Base-by-base conservation (phyloP, 176 grass and related monocot genomes). In the Thalia dealbata region DNA sequence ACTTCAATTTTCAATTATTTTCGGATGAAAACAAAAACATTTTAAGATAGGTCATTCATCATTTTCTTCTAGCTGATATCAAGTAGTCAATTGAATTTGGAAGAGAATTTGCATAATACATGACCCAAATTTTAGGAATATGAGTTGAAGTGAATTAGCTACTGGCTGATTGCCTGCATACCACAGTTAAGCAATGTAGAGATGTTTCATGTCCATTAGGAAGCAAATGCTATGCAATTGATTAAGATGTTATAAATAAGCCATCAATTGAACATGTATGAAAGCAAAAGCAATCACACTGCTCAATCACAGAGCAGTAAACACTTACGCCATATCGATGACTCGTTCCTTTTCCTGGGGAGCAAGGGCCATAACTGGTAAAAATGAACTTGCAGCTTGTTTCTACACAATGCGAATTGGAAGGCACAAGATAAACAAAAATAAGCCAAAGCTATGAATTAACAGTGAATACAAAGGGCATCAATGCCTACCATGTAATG, bases 311-410 rank as follows among this genome's bases (percentile, higher is more conserved):
- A 52, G 25, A 81, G 28, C 35, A 15, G 52, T 56, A 81, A 82
- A 15, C 61, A 81, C 90, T 93, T 99, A 99, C 95, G 95, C 90
- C 95, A 99, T 93, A 83, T 99, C 95, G 78, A 99, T 87, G 77
- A 93, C 70, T 72, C 90, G 76, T 64, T 99, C 95, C 78, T 86
- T 99, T 74, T 99, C 95, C 64, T 99, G 95, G 27, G 95, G 95
- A 69, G 90, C 95, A 69, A 95, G 95, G 42, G 90, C 95, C 90
- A 99, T 99, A 73, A 99, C 95, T 11, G 90, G 95, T 70, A 99
- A 87, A 75, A 99, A 99, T 10, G 95, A 99, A 91, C 86, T 99
- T 46, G 95, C 90, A 62, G 85, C 87, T 99, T 99, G 95, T 93
- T 95, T 99, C 95, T 99, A 83, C 11, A 43, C 10, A 69, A 54